Evolutionary conservation across 768 basidiomycete genomes (phyloP).

Genomic region (Podaxis sp.): DNA sequence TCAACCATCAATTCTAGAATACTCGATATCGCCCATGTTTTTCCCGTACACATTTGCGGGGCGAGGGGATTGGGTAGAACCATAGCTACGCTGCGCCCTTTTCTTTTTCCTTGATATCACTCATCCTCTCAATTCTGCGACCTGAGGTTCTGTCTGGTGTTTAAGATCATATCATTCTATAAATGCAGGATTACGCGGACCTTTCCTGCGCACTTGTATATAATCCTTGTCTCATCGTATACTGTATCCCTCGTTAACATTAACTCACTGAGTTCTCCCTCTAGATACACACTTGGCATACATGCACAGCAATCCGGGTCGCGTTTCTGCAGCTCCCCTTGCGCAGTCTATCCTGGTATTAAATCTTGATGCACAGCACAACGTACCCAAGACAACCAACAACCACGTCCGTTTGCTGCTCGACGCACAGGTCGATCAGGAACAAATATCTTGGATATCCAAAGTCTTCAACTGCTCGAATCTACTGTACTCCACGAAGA

Average conservation of each 20-base stretch:
- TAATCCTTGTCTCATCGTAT: neutral
- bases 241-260: neutral
- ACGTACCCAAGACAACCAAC: neutral
- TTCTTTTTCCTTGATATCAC: neutral
- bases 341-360: neutral
- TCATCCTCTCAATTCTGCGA: neutral
- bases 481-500: too few species aligned
- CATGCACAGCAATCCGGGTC: neutral
- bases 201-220: neutral
- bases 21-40: neutral
- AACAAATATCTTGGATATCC: neutral
- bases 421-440: neutral
- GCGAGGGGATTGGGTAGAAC: neutral
- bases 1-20: slow-evolving; percentile 64
- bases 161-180: neutral
- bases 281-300: neutral
- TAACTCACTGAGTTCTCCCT: neutral
- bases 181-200: neutral
- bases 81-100: neutral
- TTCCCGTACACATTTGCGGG: neutral
- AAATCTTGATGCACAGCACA: neutral
- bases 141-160: neutral
- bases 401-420: neutral
- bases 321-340: neutral
- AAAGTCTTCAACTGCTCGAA: neutral